A percentile compares a stretch with the other conserved stretches of the same genome.
These are phyloP conservation scores for Anisogramma anomala DNA, from an alignment of 2,329 filamentous ascomycete genomes.

Conservation along the genomic window DNA sequence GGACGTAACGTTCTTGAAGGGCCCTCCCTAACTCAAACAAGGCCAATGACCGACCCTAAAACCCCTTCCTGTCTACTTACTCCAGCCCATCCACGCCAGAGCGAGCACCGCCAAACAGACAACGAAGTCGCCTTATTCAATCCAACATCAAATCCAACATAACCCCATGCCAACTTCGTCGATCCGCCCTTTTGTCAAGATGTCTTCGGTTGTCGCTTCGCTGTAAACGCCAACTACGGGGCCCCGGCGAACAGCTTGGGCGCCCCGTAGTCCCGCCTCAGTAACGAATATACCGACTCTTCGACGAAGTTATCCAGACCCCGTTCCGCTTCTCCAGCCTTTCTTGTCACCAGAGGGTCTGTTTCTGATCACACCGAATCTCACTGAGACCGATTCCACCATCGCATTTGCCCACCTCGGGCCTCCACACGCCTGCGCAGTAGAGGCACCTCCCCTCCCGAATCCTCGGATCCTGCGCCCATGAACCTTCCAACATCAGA, in stretches of 20 bases:
- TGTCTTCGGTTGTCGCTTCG: conserved; percentile 73
- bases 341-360: conserved; percentile 30
- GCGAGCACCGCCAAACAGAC: too few species aligned
- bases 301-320: conserved; percentile 59
- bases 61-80: conserved; percentile 21
- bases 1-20: conserved; percentile 3
- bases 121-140: conserved; percentile 51
- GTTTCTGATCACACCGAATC: too few species aligned
- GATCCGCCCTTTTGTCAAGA: conserved; percentile 42
- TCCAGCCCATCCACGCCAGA: conserved; percentile 22
- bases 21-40: conserved; percentile 13
- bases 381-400: conserved; percentile 19
- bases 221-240: conserved; percentile 86
- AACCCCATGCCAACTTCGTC: conserved; percentile 59
- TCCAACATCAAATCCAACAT: conserved; percentile 24
- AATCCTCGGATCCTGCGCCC: background rate
- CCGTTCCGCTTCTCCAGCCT: conserved; percentile 41
- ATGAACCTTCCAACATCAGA: too few species aligned
- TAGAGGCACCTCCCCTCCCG: background rate
- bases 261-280: conserved; percentile 78
- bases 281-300: conserved; percentile 58
- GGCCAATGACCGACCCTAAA: conserved; percentile 7
- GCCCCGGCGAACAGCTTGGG: conserved; percentile 36
- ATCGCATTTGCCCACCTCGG: conserved; percentile 1
- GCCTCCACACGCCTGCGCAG: conserved; percentile 3